phyloP scores from a whole-genome alignment of 2,329 filamentous ascomycete species.

The Pestalotiopsis fici region DNA sequence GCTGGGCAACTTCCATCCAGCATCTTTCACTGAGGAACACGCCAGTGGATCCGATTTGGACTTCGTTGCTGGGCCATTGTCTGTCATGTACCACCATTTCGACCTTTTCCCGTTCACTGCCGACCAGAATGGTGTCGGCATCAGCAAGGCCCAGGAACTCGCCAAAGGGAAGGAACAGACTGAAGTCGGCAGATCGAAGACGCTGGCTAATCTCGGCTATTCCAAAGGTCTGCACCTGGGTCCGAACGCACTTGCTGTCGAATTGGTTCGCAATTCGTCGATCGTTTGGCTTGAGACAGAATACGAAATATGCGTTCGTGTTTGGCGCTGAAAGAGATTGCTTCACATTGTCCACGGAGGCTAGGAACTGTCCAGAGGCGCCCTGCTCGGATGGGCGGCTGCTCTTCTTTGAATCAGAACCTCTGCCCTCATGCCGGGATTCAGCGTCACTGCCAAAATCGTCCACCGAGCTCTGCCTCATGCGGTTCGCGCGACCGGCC shows the following conservation, averaged over 20 bases:
- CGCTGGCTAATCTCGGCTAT: conserved; percentile 97
- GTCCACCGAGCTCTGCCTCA: conserved; percentile 44
- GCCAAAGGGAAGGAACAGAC: conserved; percentile 90
- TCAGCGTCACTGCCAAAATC: conserved; percentile 55
- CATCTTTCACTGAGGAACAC: conserved; percentile 94
- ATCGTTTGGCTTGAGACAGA: conserved; percentile 97
- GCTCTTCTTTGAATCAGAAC: conserved; percentile 35
- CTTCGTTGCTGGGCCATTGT: conserved; percentile 90
- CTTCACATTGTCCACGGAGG: conserved; percentile 86
- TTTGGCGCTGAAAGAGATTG: conserved; percentile 80
- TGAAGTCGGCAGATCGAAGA: conserved; percentile 91
- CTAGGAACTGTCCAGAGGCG: conserved; percentile 88
- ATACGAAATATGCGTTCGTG: conserved; percentile 93
- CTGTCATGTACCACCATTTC: conserved; percentile 91
- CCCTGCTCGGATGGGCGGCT: conserved; percentile 69
- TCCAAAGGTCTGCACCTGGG: conserved; percentile 91
- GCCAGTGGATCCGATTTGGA: conserved; percentile 85
- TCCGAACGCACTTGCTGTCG: conserved; percentile 96
- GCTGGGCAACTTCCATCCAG: conserved; percentile 86
- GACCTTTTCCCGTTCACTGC: conserved; percentile 88
- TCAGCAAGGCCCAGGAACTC: conserved; percentile 92
- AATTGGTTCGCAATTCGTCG: conserved; percentile 97
- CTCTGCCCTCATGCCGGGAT: conserved; percentile 17
- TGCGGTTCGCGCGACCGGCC: conserved; percentile 33
- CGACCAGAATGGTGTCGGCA: conserved; percentile 80